A percentile compares a stretch with the other conserved stretches of the same genome.
Evolutionary conservation across 192 early-diverging fungal species (phyloP).

Genomic region (Coemansia aciculifera): DNA sequence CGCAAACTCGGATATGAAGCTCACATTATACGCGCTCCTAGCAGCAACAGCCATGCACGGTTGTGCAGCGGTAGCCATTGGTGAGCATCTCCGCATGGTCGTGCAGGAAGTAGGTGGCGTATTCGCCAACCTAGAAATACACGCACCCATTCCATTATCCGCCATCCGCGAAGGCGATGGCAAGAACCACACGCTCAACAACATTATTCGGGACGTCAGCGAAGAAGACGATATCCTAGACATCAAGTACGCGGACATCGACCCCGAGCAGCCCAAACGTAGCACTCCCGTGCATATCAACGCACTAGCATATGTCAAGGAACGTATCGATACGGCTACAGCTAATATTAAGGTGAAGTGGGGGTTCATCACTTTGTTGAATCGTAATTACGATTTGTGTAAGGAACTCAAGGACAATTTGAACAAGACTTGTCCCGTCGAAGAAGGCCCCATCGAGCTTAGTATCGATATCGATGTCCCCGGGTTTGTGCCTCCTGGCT

Average conservation of each 20-base stretch:
- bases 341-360: slow-evolving; percentile 51
- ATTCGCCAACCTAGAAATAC: slow-evolving; percentile 22
- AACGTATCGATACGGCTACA: slow-evolving; percentile 42
- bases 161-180: slow-evolving; percentile 21
- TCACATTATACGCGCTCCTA: slow-evolving; percentile 6
- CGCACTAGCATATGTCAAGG: slow-evolving; percentile 49
- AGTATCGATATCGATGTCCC: slow-evolving; percentile 48
- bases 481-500: slow-evolving; percentile 49
- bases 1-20: slow-evolving; percentile 15
- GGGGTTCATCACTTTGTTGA: slow-evolving; percentile 45
- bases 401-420: slow-evolving; percentile 45
- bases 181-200: slow-evolving; percentile 53
- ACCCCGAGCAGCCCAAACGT: slow-evolving; percentile 50
- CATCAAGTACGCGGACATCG: slow-evolving; percentile 45
- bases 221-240: slow-evolving; percentile 45
- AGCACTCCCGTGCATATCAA: slow-evolving; percentile 44
- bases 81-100: slow-evolving; percentile 25
- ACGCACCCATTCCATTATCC: not conserved
- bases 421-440: slow-evolving; percentile 55
- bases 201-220: slow-evolving; percentile 52
- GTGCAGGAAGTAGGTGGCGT: slow-evolving; percentile 48
- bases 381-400: slow-evolving; percentile 52
- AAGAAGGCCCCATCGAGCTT: slow-evolving; percentile 47
- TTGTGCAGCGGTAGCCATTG: slow-evolving; percentile 16
- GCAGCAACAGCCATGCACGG: slow-evolving; percentile 18